phyloP scores from a whole-genome alignment of 805 yeast genomes.

The Kurtzmaniella cleridarum region DNA sequence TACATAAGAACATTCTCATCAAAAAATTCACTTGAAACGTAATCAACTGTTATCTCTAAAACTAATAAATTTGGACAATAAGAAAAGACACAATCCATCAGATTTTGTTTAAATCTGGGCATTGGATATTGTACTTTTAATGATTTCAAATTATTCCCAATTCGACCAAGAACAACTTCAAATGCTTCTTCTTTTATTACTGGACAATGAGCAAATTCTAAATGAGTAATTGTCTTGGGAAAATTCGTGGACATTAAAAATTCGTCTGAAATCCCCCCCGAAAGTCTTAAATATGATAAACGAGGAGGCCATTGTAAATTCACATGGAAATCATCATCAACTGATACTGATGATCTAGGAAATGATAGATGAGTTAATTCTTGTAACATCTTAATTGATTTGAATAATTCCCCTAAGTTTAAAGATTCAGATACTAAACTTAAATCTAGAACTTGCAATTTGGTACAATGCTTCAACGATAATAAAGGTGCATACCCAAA shows the following conservation, averaged over 20 bases:
- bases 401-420: conserved; percentile 73
- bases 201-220: conserved; percentile 89
- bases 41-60: conserved; percentile 75
- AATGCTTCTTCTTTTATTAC: conserved; percentile 60
- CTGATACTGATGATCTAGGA: conserved; percentile 79
- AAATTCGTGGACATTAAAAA: conserved; percentile 67
- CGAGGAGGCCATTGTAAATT: conserved; percentile 67
- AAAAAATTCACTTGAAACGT: conserved; percentile 44
- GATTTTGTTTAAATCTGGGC: conserved; percentile 67
- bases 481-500: conserved; percentile 88
- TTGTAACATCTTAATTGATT: conserved; percentile 59
- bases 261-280: conserved; percentile 86
- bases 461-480: conserved; percentile 67
- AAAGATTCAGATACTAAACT: conserved; percentile 88
- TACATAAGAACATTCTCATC: conserved; percentile 27
- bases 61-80: conserved; percentile 70
- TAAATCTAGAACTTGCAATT: conserved; percentile 63
- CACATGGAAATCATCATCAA: conserved; percentile 49
- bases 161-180: conserved; percentile 50
- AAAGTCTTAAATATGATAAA: conserved; percentile 63
- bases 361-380: conserved; percentile 71
- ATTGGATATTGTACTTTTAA: conserved; percentile 79
- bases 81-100: conserved; percentile 67
- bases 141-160: conserved; percentile 61
- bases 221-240: conserved; percentile 62